Percentiles rank a stretch among this genome's conserved stretches.
Conservation (phyloP, 2,329 filamentous ascomycete genomes). For the Sporothrix protearum region DNA sequence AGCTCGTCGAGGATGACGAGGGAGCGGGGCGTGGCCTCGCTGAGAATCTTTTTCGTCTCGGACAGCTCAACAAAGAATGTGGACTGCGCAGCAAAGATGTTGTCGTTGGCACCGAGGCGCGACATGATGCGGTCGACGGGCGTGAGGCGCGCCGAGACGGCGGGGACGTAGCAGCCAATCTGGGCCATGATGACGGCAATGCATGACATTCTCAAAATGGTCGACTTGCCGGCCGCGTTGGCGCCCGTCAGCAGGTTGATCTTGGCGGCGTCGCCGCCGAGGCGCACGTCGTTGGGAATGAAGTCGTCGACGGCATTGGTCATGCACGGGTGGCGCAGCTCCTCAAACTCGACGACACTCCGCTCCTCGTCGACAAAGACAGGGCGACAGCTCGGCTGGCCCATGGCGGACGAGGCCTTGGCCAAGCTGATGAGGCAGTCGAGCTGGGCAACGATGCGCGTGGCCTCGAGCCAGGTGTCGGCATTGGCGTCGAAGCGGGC, state of each 20-base stretch:
- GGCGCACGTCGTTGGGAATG: conserved; percentile 88
- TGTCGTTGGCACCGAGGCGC: conserved; percentile 93
- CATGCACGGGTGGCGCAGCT: conserved; percentile 94
- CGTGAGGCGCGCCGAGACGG: conserved; percentile 74
- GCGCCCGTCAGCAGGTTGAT: conserved; percentile 92
- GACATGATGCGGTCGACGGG: conserved; percentile 98
- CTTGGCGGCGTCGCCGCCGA: conserved; percentile 77
- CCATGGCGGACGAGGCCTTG: conserved; percentile 78
- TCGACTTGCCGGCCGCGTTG: conserved; percentile 96
- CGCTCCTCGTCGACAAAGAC: conserved; percentile 81
- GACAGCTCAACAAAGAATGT: conserved; percentile 98
- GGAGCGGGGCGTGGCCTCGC: conserved; percentile 88
- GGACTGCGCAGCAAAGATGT: conserved; percentile 95
- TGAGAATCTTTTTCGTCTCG: conserved; percentile 96
- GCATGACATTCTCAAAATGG: conserved; percentile 93
- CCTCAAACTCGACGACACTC: conserved; percentile 84
- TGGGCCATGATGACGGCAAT: conserved; percentile 97
- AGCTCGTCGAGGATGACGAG: conserved; percentile 96
- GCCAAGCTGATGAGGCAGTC: conserved; percentile 93
- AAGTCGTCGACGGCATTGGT: conserved; percentile 85
- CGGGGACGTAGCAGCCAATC: conserved; percentile 89
- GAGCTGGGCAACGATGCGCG: conserved; percentile 84
- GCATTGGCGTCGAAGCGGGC: conserved; percentile 86
- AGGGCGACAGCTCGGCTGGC: conserved; percentile 83
- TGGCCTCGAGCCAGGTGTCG: conserved; percentile 78